These are phyloP conservation scores for Melastoma candidum DNA, from an alignment of 441 rosid species.

Conservation along the genomic window DNA sequence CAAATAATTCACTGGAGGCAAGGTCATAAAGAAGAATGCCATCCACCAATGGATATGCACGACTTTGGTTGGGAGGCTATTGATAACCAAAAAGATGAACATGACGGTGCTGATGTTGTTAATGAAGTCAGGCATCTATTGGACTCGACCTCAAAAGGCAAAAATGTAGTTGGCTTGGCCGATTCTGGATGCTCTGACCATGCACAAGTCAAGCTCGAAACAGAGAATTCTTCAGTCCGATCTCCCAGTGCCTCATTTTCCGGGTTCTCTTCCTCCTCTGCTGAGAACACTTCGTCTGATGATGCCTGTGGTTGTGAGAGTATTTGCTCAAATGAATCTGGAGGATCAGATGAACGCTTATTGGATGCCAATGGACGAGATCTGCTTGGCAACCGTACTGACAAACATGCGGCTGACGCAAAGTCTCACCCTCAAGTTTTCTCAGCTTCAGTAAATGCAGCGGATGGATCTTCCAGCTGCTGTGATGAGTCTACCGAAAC, in stretches of 20 bases:
- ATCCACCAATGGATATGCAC: constrained; percentile 18
- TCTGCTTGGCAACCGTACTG: constrained; percentile 19
- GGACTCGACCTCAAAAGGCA: background rate
- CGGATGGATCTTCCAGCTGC: background rate
- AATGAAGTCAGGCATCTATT: constrained; percentile 12
- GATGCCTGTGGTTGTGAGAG: constrained; percentile 15
- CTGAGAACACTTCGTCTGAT: constrained; percentile 14
- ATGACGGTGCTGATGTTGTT: constrained; percentile 11
- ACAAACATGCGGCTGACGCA: constrained; percentile 21
- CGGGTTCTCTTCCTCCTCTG: constrained; percentile 9
- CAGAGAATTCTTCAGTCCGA: constrained; percentile 13
- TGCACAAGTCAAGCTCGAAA: constrained; percentile 14
- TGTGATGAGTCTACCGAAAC: too few relatives aligned
- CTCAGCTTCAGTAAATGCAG: constrained; percentile 15
- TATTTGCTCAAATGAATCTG: constrained; percentile 11
- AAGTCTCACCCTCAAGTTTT: constrained; percentile 23
- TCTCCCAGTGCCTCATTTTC: constrained; percentile 8
- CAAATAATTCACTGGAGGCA: constrained; percentile 72
- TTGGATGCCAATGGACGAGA: constrained; percentile 26
- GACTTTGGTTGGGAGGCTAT: constrained; percentile 21
- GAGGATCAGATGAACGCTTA: constrained; percentile 13
- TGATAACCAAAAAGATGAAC: constrained; percentile 16
- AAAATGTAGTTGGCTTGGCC: background rate
- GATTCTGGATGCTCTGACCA: constrained; percentile 7
- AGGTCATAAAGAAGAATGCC: constrained; percentile 69